Evolutionary conservation across 139 green algal species (phyloP), one percentile per base, ranked within the genome.

Genomic region (Tetradesmus obliquus): DNA sequence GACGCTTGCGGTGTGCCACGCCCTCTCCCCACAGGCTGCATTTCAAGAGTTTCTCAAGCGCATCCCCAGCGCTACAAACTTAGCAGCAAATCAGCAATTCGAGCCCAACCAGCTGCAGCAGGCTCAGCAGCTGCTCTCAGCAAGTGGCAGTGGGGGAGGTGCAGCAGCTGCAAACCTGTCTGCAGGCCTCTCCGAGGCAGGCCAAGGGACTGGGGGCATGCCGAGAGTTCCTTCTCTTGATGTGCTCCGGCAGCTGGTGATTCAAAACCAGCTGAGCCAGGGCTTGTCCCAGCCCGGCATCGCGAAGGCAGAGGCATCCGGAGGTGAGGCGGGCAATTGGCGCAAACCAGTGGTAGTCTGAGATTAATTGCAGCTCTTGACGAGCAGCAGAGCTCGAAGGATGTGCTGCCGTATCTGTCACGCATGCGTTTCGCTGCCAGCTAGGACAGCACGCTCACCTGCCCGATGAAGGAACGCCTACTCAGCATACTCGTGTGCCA

Each of bases 1-100:
- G 24, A 82, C 24, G 66, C 76, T 55, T 82, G 76, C 76, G 76
- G 24, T 82, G 76, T 51, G 24, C 76, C 76, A 53, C 24, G 76
- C 76, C 76, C 24, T 53, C 24, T 53, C 76, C 24, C 22, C 76
- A 17, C 76, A 97, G 71, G 91, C 93, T 19, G 95, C 95, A 1
- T 97, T 97, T 84, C 91, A 96, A 83, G 96, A 97, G 58, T 97
- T 97, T 81, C 76, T 98, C 0, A 96, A 97, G 79, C 93, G 95
- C n/a, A 98, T 98, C 72, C 96, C 96, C 0, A 96, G 92, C 6
- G 94, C 93, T 12, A 96, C 83, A 13, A 96, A 96, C 93, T 91
- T 97, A 1, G 93, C 93, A 8, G 90, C 88, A 1, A 58, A 19
- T 72, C 88, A 55, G 17, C 76, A 85, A 79, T 87, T 57, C 32